Conservation (phyloP, 306 rosid species). For the Ammopiptanthus mongolicus region DNA sequence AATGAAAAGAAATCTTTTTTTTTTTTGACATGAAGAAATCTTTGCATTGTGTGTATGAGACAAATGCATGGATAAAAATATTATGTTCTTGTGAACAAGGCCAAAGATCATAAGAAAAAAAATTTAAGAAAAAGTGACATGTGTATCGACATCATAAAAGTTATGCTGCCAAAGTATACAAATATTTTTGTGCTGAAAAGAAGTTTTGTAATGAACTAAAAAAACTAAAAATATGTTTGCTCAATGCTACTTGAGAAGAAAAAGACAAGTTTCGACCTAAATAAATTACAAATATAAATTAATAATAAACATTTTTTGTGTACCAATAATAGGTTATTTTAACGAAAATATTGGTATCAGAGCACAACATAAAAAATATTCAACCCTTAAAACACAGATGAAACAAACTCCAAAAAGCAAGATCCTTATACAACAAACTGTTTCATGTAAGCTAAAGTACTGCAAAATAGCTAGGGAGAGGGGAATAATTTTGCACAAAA, state of each 20-base stretch:
- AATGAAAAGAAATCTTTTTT: not conserved
- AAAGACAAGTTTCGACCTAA: not conserved
- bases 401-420: not conserved
- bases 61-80: not conserved
- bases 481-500: not conserved
- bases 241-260: not conserved
- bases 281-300: not conserved
- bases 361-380: not conserved
- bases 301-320: not conserved
- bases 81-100: not conserved
- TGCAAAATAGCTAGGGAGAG: not conserved
- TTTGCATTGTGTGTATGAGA: not conserved
- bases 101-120: not conserved
- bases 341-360: not conserved
- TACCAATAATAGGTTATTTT: not conserved
- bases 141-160: not conserved
- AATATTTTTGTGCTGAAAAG: too few relatives aligned
- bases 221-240: not conserved
- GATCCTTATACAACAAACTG: not conserved
- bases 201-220: not conserved
- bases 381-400: not conserved
- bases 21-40: too few relatives aligned
- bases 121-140: not conserved
- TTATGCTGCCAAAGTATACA: not conserved
- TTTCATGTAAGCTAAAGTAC: not conserved